Evolutionary conservation across 345 rosid genomes (phyloP).

Genomic region (Atalantia buxifolia): DNA sequence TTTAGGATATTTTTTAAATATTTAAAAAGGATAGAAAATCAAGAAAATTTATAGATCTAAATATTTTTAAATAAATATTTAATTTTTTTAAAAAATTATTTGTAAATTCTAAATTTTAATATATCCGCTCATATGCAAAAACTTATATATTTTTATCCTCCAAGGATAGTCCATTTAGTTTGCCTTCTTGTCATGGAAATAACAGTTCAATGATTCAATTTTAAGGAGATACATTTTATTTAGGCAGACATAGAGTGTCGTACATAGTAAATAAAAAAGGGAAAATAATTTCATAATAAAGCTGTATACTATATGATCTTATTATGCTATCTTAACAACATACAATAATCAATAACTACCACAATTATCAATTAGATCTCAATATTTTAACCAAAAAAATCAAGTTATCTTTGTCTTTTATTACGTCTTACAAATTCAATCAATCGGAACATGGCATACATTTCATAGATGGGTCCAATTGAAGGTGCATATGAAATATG

Average conservation of each 20-base stretch:
- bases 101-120: background rate
- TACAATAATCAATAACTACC: slow-evolving; percentile 9
- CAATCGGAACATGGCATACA: slow-evolving; percentile 7
- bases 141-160: no score
- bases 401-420: background rate
- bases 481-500: background rate
- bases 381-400: background rate
- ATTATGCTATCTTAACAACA: slow-evolving; percentile 5
- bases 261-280: no score
- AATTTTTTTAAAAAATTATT: no score
- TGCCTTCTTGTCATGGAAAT: no score
- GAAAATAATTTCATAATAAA: background rate
- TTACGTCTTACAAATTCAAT: background rate
- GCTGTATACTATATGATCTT: background rate
- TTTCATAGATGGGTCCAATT: background rate
- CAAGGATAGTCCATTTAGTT: background rate
- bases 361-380: background rate
- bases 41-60: no score
- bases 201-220: no score
- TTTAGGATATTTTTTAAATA: no score
- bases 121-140: no score
- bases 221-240: no score
- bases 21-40: background rate
- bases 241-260: no score
- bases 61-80: no score